phyloP scores from a whole-genome alignment of 495 filamentous ascomycete genomes.

The Apodospora peruviana region DNA sequence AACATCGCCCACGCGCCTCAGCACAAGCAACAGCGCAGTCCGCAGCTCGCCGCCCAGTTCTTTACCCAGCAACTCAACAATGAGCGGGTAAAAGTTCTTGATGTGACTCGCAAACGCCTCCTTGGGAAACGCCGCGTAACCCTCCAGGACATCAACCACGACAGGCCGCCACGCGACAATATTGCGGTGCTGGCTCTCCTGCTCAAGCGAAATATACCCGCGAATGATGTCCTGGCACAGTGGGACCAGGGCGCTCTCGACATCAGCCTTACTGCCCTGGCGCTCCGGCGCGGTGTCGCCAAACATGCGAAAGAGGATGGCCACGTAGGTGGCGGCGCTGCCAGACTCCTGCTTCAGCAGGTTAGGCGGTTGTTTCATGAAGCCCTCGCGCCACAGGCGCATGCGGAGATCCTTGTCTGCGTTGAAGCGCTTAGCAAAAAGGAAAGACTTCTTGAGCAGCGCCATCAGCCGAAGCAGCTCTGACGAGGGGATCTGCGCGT shows the following conservation, averaged over 20 bases:
- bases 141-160: conserved; percentile 95
- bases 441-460: conserved; percentile 87
- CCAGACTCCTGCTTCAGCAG: conserved; percentile 96
- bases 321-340: conserved; percentile 86
- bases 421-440: conserved; percentile 96
- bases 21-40: conserved; percentile 64
- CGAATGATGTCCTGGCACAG: conserved; percentile 89
- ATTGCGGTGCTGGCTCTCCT: conserved; percentile 92
- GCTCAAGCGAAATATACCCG: conserved; percentile 76
- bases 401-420: conserved; percentile 92
- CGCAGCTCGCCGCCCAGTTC: conserved; percentile 77
- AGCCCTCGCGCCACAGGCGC: conserved; percentile 91
- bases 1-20: conserved; percentile 78
- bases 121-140: conserved; percentile 81
- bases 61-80: conserved; percentile 73
- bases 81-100: conserved; percentile 76
- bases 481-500: conserved; percentile 80
- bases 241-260: conserved; percentile 86
- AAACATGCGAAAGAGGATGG: conserved; percentile 95
- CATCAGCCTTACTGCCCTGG: conserved; percentile 67
- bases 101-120: conserved; percentile 78
- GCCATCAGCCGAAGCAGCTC: conserved; percentile 91
- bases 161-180: conserved; percentile 95
- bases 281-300: conserved; percentile 81
- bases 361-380: conserved; percentile 99